Conservation (phyloP, 2,329 filamentous ascomycete genomes). For the Pseudocercospora ulei region DNA sequence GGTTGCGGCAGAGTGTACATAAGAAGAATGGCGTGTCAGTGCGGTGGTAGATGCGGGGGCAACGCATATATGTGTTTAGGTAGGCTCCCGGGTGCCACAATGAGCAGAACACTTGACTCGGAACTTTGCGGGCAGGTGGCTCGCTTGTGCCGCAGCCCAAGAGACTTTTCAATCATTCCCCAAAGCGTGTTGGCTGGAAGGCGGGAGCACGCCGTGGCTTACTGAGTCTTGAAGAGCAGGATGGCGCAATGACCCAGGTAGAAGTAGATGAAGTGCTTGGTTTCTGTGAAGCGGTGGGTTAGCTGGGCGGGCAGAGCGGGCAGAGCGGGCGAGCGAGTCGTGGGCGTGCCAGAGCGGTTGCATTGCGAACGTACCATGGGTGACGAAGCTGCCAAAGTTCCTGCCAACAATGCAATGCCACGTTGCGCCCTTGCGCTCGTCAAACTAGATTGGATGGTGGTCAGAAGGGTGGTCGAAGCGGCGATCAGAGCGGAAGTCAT, state of each 20-base stretch:
- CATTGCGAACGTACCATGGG: slow-evolving; percentile 59
- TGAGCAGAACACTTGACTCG: too few relatives aligned
- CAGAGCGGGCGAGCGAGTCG: slow-evolving; percentile 4
- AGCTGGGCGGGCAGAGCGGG: too few relatives aligned
- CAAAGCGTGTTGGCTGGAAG: too few relatives aligned
- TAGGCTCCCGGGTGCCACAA: too few relatives aligned
- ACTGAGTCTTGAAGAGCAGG: slow-evolving; percentile 98
- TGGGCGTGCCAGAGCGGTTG: not conserved
- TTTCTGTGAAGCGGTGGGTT: slow-evolving; percentile 53
- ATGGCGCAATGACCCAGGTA: slow-evolving; percentile 98
- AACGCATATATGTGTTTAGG: too few relatives aligned
- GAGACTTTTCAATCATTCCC: too few relatives aligned
- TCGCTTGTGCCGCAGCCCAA: too few relatives aligned
- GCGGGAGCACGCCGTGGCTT: too few relatives aligned
- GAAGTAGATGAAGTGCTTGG: slow-evolving; percentile 99
- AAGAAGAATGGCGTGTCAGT: too few relatives aligned
- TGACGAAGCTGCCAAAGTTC: slow-evolving; percentile 98
- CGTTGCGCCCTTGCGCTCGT: slow-evolving; percentile 90
- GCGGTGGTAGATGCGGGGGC: too few relatives aligned
- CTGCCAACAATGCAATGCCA: slow-evolving; percentile 99
- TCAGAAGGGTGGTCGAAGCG: slow-evolving; percentile 7
- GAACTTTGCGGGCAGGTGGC: too few relatives aligned
- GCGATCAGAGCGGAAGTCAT: slow-evolving; percentile 18
- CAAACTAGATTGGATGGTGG: slow-evolving; percentile 57
- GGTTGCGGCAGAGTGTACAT: too few relatives aligned